Conservation (phyloP, 331 rosid species). For the Quercus tomentella region DNA sequence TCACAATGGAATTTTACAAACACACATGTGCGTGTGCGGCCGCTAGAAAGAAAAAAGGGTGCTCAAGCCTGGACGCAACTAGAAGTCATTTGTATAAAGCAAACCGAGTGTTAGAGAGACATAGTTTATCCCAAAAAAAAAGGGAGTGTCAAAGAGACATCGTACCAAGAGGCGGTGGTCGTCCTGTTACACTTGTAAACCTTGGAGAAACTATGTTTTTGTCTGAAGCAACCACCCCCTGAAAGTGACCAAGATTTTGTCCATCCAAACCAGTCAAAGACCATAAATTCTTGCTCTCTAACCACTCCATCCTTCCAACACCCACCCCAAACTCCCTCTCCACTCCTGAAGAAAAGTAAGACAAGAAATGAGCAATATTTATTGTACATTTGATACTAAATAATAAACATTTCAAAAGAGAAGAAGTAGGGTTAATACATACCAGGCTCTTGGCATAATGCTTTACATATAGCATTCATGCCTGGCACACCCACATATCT, state of each 20-base stretch:
- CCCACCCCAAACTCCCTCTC: constrained; percentile 72
- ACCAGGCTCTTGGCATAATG: constrained; percentile 79
- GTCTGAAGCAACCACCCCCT: constrained; percentile 83
- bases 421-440: constrained; percentile 20
- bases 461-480: constrained; percentile 88
- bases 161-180: constrained; percentile 75
- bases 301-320: constrained; percentile 73
- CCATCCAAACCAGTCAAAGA: constrained; percentile 63
- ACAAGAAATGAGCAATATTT: constrained; percentile 1
- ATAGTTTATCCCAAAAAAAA: not conserved
- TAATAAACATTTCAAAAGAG: constrained; percentile 11
- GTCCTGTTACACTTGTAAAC: constrained; percentile 54
- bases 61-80: not conserved
- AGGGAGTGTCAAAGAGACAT: constrained; percentile 3
- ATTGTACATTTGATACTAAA: constrained; percentile 16
- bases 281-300: constrained; percentile 67
- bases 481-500: constrained; percentile 92
- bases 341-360: constrained; percentile 46
- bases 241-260: constrained; percentile 70
- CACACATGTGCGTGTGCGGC: accelerated
- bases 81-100: not conserved
- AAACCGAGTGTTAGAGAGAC: constrained; percentile 9
- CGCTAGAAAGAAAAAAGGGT: not conserved
- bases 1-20: not conserved
- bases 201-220: constrained; percentile 70